Conservation (phyloP, 768 basidiomycete species). For the Porphyrellus cyaneotinctus region DNA sequence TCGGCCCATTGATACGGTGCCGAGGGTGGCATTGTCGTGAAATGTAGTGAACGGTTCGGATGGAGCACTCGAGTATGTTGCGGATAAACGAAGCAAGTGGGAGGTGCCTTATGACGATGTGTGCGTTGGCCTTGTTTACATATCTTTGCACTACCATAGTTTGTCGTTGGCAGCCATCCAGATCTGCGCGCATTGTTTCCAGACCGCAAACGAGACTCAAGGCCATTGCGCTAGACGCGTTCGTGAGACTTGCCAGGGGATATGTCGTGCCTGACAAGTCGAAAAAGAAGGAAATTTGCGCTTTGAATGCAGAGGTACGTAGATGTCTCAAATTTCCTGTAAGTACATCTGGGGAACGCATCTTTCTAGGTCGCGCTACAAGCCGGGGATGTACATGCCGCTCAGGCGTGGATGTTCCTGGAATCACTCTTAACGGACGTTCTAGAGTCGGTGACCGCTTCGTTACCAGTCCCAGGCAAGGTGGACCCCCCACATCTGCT, state of each 20-base stretch:
- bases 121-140: slow-evolving; percentile 40
- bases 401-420: slow-evolving; percentile 67
- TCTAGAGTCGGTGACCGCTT: slow-evolving; percentile 33
- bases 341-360: too few relatives aligned
- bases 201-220: slow-evolving; percentile 44
- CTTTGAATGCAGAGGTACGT: slow-evolving; percentile 55
- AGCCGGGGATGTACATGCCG: slow-evolving; percentile 51
- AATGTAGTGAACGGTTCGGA: slow-evolving; percentile 36
- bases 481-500: slow-evolving; percentile 25
- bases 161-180: slow-evolving; percentile 35
- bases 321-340: background rate
- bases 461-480: slow-evolving; percentile 20
- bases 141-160: background rate
- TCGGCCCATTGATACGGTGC: slow-evolving; percentile 64
- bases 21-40: slow-evolving; percentile 64
- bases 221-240: slow-evolving; percentile 37
- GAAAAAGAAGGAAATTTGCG: slow-evolving; percentile 44
- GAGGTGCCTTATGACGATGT: slow-evolving; percentile 80
- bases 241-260: slow-evolving; percentile 57
- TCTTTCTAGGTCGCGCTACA: slow-evolving; percentile 49
- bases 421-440: slow-evolving; percentile 52
- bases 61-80: slow-evolving; percentile 64
- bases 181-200: slow-evolving; percentile 20
- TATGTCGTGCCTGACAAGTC: slow-evolving; percentile 46
- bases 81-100: slow-evolving; percentile 48